phyloP scores from a whole-genome alignment of 305 asterid genomes.

The Fraxinus albicans region DNA sequence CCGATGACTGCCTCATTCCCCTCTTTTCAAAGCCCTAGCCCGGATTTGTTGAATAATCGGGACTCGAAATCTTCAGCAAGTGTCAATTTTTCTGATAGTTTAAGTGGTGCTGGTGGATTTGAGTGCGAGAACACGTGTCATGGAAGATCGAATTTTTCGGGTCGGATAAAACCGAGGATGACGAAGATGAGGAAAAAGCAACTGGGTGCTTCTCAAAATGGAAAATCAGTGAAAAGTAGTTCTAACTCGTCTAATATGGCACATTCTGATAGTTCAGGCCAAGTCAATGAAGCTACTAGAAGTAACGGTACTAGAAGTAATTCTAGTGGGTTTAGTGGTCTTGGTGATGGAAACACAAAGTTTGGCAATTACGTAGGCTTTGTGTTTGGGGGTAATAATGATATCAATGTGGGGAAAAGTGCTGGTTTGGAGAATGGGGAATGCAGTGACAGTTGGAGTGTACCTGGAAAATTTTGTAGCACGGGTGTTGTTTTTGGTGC shows the following conservation, averaged over 20 bases:
- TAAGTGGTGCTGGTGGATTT: constrained; percentile 34
- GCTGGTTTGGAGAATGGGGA: constrained; percentile 20
- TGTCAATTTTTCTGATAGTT: constrained; percentile 27
- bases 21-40: constrained; percentile 27
- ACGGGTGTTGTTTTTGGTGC: constrained; percentile 27
- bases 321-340: constrained; percentile 25
- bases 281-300: constrained; percentile 3
- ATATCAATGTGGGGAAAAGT: constrained; percentile 11
- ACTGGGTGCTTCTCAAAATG: constrained; percentile 23
- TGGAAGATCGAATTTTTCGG: constrained; percentile 29
- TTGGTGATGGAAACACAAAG: constrained; percentile 19
- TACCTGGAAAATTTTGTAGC: constrained; percentile 3
- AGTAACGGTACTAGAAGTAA: constrained; percentile 10
- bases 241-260: constrained; percentile 14
- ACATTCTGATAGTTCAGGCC: constrained; percentile 4
- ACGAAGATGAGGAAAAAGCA: constrained; percentile 51
- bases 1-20: constrained; percentile 32
- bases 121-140: constrained; percentile 35
- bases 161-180: constrained; percentile 50
- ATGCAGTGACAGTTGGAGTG: constrained; percentile 21
- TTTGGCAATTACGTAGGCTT: constrained; percentile 13
- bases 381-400: constrained; percentile 20
- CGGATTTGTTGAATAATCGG: constrained; percentile 20
- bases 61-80: constrained; percentile 21
- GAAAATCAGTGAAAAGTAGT: constrained; percentile 23